Conservation (phyloP, 129 eudicot genomes). For the Kitagawia praeruptora region DNA sequence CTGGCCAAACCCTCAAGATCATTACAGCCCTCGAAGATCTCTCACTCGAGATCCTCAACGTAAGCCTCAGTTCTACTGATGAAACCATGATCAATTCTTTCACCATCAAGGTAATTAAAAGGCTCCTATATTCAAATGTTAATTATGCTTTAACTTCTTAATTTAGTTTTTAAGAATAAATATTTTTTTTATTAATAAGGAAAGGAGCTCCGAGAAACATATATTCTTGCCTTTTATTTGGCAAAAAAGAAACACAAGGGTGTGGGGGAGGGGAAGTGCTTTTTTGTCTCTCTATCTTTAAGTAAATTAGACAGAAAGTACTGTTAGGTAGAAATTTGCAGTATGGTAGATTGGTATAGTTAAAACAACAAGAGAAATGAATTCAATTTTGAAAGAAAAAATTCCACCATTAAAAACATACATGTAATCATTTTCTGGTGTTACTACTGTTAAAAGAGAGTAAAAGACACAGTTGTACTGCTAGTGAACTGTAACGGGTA, state of each 20-base stretch:
- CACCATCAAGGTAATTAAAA: slow-evolving; percentile 64
- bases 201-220: not conserved
- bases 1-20: slow-evolving; percentile 60
- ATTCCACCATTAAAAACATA: slow-evolving; percentile 5
- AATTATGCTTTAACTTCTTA: not conserved
- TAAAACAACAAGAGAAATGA: not conserved
- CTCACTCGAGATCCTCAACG: slow-evolving; percentile 68
- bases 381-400: slow-evolving; percentile 10
- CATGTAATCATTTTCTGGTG: slow-evolving; percentile 1
- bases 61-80: slow-evolving; percentile 51
- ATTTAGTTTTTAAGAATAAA: too few relatives aligned
- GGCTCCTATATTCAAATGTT: not conserved
- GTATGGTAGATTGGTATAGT: slow-evolving; percentile 13
- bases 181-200: too few relatives aligned
- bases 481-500: not conserved
- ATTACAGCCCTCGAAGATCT: slow-evolving; percentile 54
- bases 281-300: not conserved
- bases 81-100: slow-evolving; percentile 67
- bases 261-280: not conserved
- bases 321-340: slow-evolving; percentile 11
- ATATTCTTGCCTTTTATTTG: not conserved
- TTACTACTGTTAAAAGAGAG: not conserved
- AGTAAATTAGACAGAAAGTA: slow-evolving; percentile 14
- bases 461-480: slow-evolving; percentile 10
- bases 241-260: not conserved